Evolutionary conservation across 2,329 filamentous ascomycete species (phyloP).

Genomic region (Ploettnerulaceae sp.): DNA sequence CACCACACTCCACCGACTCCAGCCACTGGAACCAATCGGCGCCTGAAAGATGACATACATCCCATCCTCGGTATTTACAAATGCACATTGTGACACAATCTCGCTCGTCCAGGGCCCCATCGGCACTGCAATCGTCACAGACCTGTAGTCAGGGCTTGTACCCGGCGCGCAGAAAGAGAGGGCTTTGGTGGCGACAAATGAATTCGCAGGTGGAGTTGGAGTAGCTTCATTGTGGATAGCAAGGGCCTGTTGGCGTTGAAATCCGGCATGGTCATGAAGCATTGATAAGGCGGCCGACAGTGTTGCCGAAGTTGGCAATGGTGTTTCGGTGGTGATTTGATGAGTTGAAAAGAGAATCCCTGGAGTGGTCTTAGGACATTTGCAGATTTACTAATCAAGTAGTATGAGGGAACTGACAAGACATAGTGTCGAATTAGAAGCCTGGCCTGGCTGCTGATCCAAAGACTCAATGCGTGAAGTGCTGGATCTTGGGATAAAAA

Average conservation of each 20-base stretch:
- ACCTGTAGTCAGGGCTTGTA: slow-evolving; percentile 7
- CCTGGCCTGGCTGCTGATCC: no score
- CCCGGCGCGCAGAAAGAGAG: background rate
- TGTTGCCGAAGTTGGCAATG: slow-evolving; percentile 4
- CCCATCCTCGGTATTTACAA: slow-evolving; percentile 12
- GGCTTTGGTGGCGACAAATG: slow-evolving; percentile 12
- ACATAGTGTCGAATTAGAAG: no score
- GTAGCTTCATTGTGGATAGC: slow-evolving; percentile 8
- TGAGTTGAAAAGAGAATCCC: slow-evolving; percentile 12
- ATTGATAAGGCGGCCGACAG: slow-evolving; percentile 7
- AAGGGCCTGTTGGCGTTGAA: slow-evolving; percentile 12
- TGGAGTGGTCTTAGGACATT: no score
- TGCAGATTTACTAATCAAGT: no score
- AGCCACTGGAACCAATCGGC: slow-evolving; percentile 10
- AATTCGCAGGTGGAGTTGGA: background rate
- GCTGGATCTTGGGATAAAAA: no score
- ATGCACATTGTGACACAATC: slow-evolving; percentile 8
- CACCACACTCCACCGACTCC: slow-evolving; percentile 8
- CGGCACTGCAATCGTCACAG: slow-evolving; percentile 8
- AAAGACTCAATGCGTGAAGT: no score
- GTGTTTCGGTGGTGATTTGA: slow-evolving; percentile 8
- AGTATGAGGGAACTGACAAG: no score
- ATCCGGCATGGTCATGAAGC: slow-evolving; percentile 12
- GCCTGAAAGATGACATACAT: slow-evolving; percentile 12
- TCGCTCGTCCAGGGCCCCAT: slow-evolving; percentile 4